Evolutionary conservation across 2,329 filamentous ascomycete genomes (phyloP).

Genomic region (Chalaropsis ovoidea): DNA sequence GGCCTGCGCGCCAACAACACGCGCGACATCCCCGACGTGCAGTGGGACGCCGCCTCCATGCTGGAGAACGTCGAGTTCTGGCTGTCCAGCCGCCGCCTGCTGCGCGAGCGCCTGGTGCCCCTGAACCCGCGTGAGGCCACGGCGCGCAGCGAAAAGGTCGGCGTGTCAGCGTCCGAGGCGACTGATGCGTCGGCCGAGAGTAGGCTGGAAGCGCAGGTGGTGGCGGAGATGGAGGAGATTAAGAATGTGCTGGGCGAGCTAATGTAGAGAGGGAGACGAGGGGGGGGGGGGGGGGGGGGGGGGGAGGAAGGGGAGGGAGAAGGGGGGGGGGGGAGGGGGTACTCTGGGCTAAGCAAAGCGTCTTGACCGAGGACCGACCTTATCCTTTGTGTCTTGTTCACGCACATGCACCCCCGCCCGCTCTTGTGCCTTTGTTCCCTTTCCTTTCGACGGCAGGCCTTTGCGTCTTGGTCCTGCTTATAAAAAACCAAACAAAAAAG

Average conservation of each 20-base stretch:
- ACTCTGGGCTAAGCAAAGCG: too few species aligned
- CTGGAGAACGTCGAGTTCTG: constrained; percentile 78
- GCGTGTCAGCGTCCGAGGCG: constrained; percentile 28
- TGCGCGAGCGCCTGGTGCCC: constrained; percentile 64
- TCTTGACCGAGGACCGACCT: too few species aligned
- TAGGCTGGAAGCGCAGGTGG: constrained; percentile 63
- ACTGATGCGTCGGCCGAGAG: constrained; percentile 40
- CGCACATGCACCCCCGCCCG: too few species aligned
- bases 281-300: neutral
- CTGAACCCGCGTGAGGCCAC: constrained; percentile 62
- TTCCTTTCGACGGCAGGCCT: too few species aligned
- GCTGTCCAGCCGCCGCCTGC: constrained; percentile 55
- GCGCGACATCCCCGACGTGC: constrained; percentile 61
- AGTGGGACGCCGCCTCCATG: constrained; percentile 62
- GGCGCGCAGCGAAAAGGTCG: constrained; percentile 39
- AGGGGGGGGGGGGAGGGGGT: neutral
- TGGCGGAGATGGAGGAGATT: constrained; percentile 55
- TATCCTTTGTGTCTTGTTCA: neutral
- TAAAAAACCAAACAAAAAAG: too few species aligned
- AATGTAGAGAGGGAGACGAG: constrained; percentile 32
- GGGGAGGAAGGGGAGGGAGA: too few species aligned
- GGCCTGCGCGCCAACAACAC: constrained; percentile 52
- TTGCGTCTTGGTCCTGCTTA: too few species aligned
- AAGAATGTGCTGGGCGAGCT: constrained; percentile 46
- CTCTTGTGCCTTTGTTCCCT: neutral